Base-by-base conservation (phyloP, 371 early-diverging fungal genomes). In the Rhizopus stolonifer region DNA sequence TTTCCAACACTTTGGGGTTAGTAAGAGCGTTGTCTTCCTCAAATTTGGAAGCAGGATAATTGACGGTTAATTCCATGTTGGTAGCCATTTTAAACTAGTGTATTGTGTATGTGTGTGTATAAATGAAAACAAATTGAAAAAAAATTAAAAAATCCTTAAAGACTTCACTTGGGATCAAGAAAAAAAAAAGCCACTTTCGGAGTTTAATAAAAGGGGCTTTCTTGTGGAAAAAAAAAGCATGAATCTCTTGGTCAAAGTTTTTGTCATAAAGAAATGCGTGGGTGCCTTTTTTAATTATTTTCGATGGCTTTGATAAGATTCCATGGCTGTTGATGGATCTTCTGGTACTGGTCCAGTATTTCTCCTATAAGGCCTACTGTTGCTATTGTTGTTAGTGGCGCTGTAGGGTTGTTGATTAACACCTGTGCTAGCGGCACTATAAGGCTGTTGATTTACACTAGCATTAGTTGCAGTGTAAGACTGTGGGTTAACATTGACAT, bases 1-100 rank as follows among this genome's bases (percentile, higher is more conserved):
- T 92, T 59, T 81, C 83, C 57, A 89, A 65, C 46, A 92, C 89
- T 31, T 62, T 66, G 25, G 77, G 67, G 64, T 82, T 77, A 19
- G 73, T 61, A 40, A 87, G 66, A 49, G 81, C 71, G 65, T 88
- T 88, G 72, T 90, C 87, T 43, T 75, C 62, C 31, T 76, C 80
- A 33, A 82, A 84, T 64, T 77, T 80, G 57, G 79, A 70, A 47
- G 56, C 64, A 11, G 79, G 67, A 24, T 79, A 79, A 26, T 51
- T 50, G 38, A 65, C 43, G 19, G 70, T 50, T 29, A 74, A 42
- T 49, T 72, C 72, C 72, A 72, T 72, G 24, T 54, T 63, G 43
- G 65, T 52, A 34, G 33, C 26, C 32, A 32, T 34, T 1, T 23
- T 23, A n/a, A n/a, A n/a, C n/a, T n/a, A n/a, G n/a, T n/a, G n/a